A percentile compares a stretch with the other conserved stretches of the same genome.
phyloP scores from a whole-genome alignment of 305 asterid species.

The Fraxinus sp. region DNA sequence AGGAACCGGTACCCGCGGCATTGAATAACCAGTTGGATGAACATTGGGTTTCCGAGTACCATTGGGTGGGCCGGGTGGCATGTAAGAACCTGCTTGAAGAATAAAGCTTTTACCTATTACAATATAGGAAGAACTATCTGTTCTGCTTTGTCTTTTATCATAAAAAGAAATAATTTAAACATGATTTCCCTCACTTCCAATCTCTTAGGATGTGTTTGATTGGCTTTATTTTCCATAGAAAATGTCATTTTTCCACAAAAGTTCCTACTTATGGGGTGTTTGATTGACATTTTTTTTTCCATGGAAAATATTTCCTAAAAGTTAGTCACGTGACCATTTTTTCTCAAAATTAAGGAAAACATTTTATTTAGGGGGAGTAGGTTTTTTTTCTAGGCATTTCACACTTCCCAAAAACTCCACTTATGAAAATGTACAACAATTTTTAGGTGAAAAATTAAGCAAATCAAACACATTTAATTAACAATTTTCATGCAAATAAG shows the following conservation, averaged over 20 bases:
- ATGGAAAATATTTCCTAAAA: not conserved
- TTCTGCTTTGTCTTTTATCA: not conserved
- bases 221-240: not conserved
- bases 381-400: not conserved
- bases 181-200: slow-evolving; percentile 1
- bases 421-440: not conserved
- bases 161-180: not conserved
- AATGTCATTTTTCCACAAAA: not conserved
- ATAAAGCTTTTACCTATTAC: slow-evolving; percentile 15
- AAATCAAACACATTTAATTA: not conserved
- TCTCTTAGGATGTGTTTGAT: not conserved
- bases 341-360: not conserved
- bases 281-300: not conserved
- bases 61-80: slow-evolving; percentile 78
- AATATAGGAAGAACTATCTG: slow-evolving; percentile 4
- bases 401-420: not conserved
- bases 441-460: not conserved
- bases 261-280: not conserved
- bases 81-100: slow-evolving; percentile 65
- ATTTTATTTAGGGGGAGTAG: not conserved
- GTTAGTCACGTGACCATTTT: not conserved
- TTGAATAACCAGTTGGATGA: slow-evolving; percentile 81
- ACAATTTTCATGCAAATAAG: not conserved
- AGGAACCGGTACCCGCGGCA: slow-evolving; percentile 83
- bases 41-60: slow-evolving; percentile 79